These are phyloP conservation scores for Micractinium sp. DNA, from an alignment of 139 green algal species.

Conservation along the genomic window DNA sequence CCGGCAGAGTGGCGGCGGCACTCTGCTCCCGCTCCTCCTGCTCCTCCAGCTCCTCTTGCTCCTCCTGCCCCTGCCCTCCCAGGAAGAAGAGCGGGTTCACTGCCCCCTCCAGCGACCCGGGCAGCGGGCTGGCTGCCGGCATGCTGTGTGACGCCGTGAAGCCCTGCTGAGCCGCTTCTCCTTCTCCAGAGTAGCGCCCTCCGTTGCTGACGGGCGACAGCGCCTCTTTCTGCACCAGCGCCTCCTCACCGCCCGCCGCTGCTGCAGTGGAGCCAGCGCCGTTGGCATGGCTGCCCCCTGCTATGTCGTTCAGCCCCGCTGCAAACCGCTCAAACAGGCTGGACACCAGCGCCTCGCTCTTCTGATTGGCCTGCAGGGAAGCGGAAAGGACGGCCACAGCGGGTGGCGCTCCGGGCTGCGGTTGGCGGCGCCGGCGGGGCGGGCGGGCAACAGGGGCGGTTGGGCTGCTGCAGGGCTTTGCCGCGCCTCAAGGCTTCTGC, in stretches of 20 bases:
- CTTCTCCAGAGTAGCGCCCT: background rate
- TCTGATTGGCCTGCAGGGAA: constrained; percentile 2
- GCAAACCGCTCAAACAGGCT: background rate
- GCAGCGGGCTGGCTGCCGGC: constrained; percentile 2
- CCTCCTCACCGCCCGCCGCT: background rate
- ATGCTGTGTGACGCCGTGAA: background rate
- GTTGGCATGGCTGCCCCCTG: no score
- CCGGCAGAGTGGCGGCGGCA: background rate
- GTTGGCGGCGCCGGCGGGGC: no score
- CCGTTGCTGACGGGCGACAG: background rate
- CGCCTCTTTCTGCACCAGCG: background rate
- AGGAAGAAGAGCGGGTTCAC: constrained; percentile 3
- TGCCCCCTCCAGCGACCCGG: background rate
- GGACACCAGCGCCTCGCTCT: background rate
- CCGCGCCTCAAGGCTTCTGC: no score
- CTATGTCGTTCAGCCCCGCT: background rate
- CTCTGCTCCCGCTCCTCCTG: background rate
- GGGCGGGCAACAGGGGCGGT: background rate
- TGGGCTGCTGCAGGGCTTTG: background rate
- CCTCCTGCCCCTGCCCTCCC: background rate
- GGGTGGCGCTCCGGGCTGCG: background rate
- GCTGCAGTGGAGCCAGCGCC: background rate
- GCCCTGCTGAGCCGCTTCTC: background rate
- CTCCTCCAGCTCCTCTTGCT: background rate
- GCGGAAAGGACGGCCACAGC: background rate